Percentiles rank a stretch among this genome's conserved stretches.
These are phyloP conservation scores for Magnusiomyces ingens DNA, from an alignment of 1,139 yeast species.

Conservation along the genomic window DNA sequence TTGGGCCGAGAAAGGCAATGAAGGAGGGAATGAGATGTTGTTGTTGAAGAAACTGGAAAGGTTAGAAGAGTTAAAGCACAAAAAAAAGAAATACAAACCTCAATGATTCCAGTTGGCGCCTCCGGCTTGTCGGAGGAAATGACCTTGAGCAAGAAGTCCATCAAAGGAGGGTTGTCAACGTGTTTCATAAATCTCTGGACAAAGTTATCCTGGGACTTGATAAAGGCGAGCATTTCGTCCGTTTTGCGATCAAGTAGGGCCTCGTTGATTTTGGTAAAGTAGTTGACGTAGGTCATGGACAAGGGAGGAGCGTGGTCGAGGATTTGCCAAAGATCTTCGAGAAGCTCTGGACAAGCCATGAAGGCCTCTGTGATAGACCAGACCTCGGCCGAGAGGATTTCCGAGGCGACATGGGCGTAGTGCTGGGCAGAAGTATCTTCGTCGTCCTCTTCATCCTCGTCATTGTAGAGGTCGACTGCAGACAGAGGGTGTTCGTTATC, in stretches of 20 bases:
- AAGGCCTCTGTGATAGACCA: constrained; percentile 93
- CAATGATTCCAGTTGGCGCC: constrained; percentile 69
- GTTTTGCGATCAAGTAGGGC: constrained; percentile 87
- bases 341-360: constrained; percentile 62
- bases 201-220: constrained; percentile 55
- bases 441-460: constrained; percentile 20
- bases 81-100: constrained; percentile 20
- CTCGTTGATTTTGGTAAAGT: constrained; percentile 91
- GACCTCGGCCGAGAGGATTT: constrained; percentile 82
- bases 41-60: constrained; percentile 43
- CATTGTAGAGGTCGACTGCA: constrained; percentile 21
- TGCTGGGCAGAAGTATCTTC: constrained; percentile 41
- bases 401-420: constrained; percentile 84
- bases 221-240: constrained; percentile 68
- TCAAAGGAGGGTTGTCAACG: constrained; percentile 76
- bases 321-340: constrained; percentile 72
- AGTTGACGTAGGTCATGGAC: constrained; percentile 71
- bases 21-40: constrained; percentile 57
- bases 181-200: constrained; percentile 69
- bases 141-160: constrained; percentile 73
- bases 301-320: constrained; percentile 60
- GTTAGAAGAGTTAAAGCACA: too few species aligned
- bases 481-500: constrained; percentile 24
- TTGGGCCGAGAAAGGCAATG: constrained; percentile 53
- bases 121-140: constrained; percentile 78